Conservation (phyloP, 768 basidiomycete species). For the Leccinum subtestaceum region DNA sequence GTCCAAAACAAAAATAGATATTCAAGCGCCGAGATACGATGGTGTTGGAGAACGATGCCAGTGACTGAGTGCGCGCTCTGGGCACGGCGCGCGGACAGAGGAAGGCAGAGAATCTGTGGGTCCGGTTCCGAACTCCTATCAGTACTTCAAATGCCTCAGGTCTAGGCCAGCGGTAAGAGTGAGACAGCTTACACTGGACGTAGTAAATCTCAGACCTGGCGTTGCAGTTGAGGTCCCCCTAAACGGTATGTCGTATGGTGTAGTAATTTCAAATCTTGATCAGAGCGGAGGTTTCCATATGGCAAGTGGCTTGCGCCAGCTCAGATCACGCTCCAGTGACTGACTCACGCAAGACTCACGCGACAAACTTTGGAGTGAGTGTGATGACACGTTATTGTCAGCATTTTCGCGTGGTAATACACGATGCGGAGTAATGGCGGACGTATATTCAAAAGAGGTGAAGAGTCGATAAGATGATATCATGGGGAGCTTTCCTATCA, state of each 20-base stretch:
- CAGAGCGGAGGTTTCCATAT: neutral
- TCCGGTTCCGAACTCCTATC: neutral
- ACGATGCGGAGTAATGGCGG: conserved; percentile 1
- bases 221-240: neutral
- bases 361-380: neutral
- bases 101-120: neutral
- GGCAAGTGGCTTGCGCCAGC: conserved; percentile 8
- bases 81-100: neutral
- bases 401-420: neutral
- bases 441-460: neutral
- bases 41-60: neutral
- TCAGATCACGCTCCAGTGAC: neutral
- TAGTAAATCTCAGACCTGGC: neutral
- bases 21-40: no score
- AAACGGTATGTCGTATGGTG: neutral
- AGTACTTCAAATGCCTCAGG: neutral
- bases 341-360: neutral
- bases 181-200: neutral
- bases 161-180: neutral
- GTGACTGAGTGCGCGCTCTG: neutral
- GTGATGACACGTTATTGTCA: neutral
- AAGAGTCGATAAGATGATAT: neutral
- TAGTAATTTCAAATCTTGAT: conserved; percentile 7
- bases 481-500: neutral
- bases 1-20: neutral